These are phyloP conservation scores for Nicotiana tabacum DNA, from an alignment of 257 asterid species.

Conservation along the genomic window DNA sequence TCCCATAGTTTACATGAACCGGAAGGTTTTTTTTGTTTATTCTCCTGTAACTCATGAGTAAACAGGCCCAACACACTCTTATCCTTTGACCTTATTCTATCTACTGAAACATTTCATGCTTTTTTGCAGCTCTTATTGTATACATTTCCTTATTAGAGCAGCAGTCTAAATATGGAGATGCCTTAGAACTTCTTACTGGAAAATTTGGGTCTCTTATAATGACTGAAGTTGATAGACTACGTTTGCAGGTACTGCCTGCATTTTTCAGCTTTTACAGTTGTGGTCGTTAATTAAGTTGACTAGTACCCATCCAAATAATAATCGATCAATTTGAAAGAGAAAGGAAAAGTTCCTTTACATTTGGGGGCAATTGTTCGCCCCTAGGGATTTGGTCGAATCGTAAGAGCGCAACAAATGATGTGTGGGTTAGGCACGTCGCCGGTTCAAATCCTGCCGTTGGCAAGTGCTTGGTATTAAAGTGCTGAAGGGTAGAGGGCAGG, in stretches of 20 bases:
- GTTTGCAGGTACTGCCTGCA: slow-evolving; percentile 71
- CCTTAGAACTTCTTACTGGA: slow-evolving; percentile 82
- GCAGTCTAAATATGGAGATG: slow-evolving; percentile 74
- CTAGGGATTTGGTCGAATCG: background rate
- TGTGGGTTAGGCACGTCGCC: background rate
- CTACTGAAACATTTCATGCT: slow-evolving; percentile 31
- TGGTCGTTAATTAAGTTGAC: background rate
- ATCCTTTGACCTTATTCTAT: slow-evolving; percentile 11
- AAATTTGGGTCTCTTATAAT: slow-evolving; percentile 85
- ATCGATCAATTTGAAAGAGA: background rate
- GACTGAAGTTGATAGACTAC: slow-evolving; percentile 88
- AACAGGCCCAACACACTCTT: slow-evolving; percentile 14
- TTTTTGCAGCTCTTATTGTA: slow-evolving; percentile 82
- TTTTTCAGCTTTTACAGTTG: slow-evolving; percentile 10
- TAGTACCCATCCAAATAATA: background rate
- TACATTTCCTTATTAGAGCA: slow-evolving; percentile 86
- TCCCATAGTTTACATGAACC: slow-evolving; percentile 92
- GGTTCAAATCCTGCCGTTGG: background rate
- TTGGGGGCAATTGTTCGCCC: background rate
- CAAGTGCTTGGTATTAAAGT: background rate
- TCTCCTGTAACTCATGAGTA: slow-evolving; percentile 19
- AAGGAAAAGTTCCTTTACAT: slow-evolving; percentile 7
- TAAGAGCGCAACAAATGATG: background rate
- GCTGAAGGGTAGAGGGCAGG: background rate
- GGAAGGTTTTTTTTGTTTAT: slow-evolving; percentile 53